Conservation (phyloP, 2,329 filamentous ascomycete species). For the Hymenotorrendiella dingleyae region DNA sequence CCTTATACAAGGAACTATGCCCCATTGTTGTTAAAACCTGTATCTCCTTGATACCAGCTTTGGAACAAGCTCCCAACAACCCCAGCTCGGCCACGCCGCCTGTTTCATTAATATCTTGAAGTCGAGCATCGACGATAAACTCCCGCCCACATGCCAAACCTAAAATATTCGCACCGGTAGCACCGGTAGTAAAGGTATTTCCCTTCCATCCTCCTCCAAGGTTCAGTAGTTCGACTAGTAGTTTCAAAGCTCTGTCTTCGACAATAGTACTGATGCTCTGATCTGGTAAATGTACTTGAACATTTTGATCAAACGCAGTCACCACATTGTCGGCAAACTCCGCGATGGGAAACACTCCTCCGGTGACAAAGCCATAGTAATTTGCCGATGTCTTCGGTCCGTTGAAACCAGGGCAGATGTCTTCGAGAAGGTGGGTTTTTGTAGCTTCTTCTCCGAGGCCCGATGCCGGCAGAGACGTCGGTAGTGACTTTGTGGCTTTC, state of each 20-base stretch:
- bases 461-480: constrained; percentile 30
- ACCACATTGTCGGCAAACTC: constrained; percentile 81
- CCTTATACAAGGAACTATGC: constrained; percentile 80
- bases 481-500: constrained; percentile 27
- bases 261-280: constrained; percentile 73
- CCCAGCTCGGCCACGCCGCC: constrained; percentile 63
- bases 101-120: constrained; percentile 26
- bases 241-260: constrained; percentile 64
- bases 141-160: constrained; percentile 69
- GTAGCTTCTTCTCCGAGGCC: constrained; percentile 40
- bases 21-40: constrained; percentile 75
- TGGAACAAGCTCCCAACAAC: constrained; percentile 57
- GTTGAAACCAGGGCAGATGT: constrained; percentile 37
- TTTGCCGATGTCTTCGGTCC: constrained; percentile 28
- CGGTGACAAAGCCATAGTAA: constrained; percentile 89
- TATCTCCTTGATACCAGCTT: constrained; percentile 59
- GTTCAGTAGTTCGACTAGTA: constrained; percentile 62
- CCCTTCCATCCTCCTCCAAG: constrained; percentile 62
- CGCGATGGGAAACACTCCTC: constrained; percentile 72
- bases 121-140: constrained; percentile 42
- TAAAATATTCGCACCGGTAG: constrained; percentile 59
- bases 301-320: constrained; percentile 74
- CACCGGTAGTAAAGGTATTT: constrained; percentile 72
- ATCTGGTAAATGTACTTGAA: constrained; percentile 71
- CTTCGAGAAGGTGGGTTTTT: constrained; percentile 37